Evolutionary conservation across 805 yeast genomes (phyloP), one percentile per base, ranked within the genome.

Genomic region (Pichia kluyveri): DNA sequence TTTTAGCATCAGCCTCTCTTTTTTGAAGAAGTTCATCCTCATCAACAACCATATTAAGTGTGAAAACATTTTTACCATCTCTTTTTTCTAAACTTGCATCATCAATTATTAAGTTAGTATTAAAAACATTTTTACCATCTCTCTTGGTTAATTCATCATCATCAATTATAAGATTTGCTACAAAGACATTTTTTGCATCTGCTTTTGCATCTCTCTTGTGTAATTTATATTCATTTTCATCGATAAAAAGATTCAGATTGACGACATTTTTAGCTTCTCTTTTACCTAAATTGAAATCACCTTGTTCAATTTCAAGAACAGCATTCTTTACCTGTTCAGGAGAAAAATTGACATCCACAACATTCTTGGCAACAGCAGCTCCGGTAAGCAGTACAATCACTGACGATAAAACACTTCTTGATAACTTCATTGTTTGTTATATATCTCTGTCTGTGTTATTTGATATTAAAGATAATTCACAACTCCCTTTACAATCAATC

Each of bases 1-100:
- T 54, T 31, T 51, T 51, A 15, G 48, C 56, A 51, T 41, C 53
- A 50, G 11, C 36, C 40, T 56, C 59, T 49, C 61, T 53, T 41
- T 59, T 57, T 8, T 14, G 26, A 11, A 54, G 30, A 9, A 41
- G 49, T 4, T 44, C 40, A 27, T 49, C 51, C 19, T 56, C 63
- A 40, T 51, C 53, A 10, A 57, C 30, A 15, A 49, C 43, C 8
- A 56, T 36, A 17, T 52, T 44, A 23, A 53, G 23, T 38, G 40
- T 27, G 9, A 47, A 48, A 8, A 55, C 42, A 23, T 53, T 52
- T 30, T 53, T 53, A 14, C 44, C 46, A 14, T 52, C 55, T 26
- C 55, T 53, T 27, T 48, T 47, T 10, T 36, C 31, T n/a, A 49
- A 36, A 17, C 19, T 15, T n/a, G 27, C 27, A 11, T 40, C 45